Evolutionary conservation across 176 grass and related monocot species (phyloP), one percentile per base, ranked within the genome.

Genomic region (Phragmites australis): DNA sequence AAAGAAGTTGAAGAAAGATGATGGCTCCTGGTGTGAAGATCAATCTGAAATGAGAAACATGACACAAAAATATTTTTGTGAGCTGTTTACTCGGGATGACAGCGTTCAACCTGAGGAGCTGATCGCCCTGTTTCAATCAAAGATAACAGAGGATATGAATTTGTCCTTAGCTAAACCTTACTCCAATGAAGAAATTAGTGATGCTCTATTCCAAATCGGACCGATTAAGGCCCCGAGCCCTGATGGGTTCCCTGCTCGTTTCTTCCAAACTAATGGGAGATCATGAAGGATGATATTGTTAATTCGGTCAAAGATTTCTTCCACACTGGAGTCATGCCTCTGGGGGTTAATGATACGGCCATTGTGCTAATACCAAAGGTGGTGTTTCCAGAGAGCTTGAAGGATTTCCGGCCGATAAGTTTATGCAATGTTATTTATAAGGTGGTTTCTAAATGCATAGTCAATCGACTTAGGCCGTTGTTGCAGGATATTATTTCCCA

Each of bases 1-100:
- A 0, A 16, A 8, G 5, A 61, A 17, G 27, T 1, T 61, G 1
- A 61, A 32, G 3, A 2, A 17, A 0, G 27, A 6, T 0, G 5
- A 32, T 17, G 58, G 58, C 1, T 0, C 0, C 0, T 32, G 26
- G 27, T 2, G 13, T 2, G 0, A 29, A 0, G 0, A 1, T 0
- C 3, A 32, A 1, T 1, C 0, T 1, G 58, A 17, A 1, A 2
- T 32, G 27, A 1, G 27, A 1, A 8, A 1, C 0, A 6, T 16
- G 4, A 2, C 58, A 0, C 1, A 0, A 0, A 8, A 61, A 0
- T 61, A 6, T 17, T 61, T 61, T 17, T 0, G 7, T 6, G 5
- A 6, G 0, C 1, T 53, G 4, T 53, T 6, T 5, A 9, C 10
- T 3, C 46, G 12, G 11, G 12, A 48, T 48, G 2, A 15, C 9